Evolutionary conservation across 306 rosid species (phyloP).

Genomic region (Arachis hypogaea): DNA sequence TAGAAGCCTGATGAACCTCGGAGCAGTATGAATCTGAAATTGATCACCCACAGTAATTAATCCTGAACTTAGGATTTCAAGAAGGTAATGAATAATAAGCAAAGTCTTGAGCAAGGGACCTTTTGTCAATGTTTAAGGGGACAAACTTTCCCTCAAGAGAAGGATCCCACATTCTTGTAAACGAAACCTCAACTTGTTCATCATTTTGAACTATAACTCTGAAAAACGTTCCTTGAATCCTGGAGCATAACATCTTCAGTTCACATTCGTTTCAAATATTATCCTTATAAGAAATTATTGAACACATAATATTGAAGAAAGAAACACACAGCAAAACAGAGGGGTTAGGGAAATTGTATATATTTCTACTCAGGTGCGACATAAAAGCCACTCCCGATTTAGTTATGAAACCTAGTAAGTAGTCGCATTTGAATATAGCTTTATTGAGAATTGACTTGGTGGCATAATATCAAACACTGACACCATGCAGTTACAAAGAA

Average conservation of each 20-base stretch:
- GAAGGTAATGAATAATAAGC: constrained; percentile 18
- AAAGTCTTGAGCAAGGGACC: constrained; percentile 52
- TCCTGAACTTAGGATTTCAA: constrained; percentile 21
- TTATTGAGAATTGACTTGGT: constrained; percentile 21
- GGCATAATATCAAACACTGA: neutral
- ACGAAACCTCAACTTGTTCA: constrained; percentile 88
- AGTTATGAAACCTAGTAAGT: constrained; percentile 16
- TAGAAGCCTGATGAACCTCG: constrained; percentile 87
- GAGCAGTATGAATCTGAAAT: constrained; percentile 77
- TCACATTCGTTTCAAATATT: constrained; percentile 32
- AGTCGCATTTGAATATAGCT: constrained; percentile 32
- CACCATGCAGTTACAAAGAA: constrained; percentile 14
- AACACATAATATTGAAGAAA: constrained; percentile 24
- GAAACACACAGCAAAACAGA: constrained; percentile 20
- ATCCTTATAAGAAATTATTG: constrained; percentile 27
- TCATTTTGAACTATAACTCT: constrained; percentile 79
- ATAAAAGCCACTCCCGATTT: constrained; percentile 16
- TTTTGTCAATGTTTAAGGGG: constrained; percentile 91
- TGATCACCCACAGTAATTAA: constrained; percentile 32
- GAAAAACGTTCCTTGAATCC: constrained; percentile 78
- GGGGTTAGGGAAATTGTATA: constrained; percentile 22
- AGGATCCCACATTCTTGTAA: constrained; percentile 83
- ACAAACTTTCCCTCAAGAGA: constrained; percentile 83
- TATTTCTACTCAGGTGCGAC: constrained; percentile 19
- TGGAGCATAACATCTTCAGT: constrained; percentile 51